Base-by-base conservation (phyloP, 768 basidiomycete genomes). In the Lactarius psammicola region DNA sequence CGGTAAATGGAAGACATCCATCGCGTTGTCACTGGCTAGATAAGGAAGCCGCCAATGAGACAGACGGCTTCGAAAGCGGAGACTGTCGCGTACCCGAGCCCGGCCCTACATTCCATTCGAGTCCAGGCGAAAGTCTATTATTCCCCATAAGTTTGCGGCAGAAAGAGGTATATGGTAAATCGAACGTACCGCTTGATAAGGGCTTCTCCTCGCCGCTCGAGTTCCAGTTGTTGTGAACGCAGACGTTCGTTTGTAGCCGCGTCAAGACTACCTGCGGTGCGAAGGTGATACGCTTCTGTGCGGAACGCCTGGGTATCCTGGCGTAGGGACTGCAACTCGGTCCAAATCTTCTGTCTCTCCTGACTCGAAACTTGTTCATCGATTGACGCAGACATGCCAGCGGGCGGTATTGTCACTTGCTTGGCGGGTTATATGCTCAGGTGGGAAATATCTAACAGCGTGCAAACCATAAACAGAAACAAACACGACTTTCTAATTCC, bases 261-360 rank as follows among this genome's bases (percentile, higher is more conserved):
- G 28, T 62, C 61, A 20, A 62, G 60, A 33, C 15, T 13, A 7
- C 57, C 65, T 4, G 57, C 23, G 1, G 33, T 55, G 51, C 65
- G 61, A 46, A 66, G 61, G 56, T 51, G 57, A 31, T 66, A 66
- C 1, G 33, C 65, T 26, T 66, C 65, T 4, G 51, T 46, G 17
- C 65, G 65, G 28, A 66, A 63, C 8, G 40, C 56, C 17, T 55
- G 61, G 5, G 61, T 63, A 44, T 66, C 65, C 20, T 33, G 57
- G 31, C 61, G 38, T 17, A 66, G 51, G 2, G 56, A 54, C 31
- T 59, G 56, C 15, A 66, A 13, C 13, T 66, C 61, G 9, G 33
- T 46, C 31, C 33, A 54, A 1, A 67, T 63, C 2, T 18, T 60
- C 33, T 63, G 40, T 36, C 66, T 63, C 15, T 67, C 66, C 20